Conservation (phyloP, 495 filamentous ascomycete genomes). For the Penicillium steckii region DNA sequence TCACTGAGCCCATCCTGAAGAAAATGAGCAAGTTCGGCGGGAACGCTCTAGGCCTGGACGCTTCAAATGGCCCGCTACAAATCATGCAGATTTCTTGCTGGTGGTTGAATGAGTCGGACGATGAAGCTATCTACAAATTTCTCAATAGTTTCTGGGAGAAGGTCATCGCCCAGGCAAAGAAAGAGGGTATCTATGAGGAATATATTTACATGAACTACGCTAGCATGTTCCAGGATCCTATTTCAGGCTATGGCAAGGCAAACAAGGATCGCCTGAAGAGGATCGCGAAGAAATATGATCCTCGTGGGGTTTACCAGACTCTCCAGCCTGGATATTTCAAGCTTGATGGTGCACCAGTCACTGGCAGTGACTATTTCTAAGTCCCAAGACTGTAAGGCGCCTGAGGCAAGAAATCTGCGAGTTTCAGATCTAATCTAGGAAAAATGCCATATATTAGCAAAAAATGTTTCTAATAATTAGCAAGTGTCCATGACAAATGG, state of each 20-base stretch:
- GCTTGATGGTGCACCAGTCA: constrained; percentile 24
- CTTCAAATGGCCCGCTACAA: constrained; percentile 35
- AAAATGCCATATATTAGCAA: too few species aligned
- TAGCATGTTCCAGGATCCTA: constrained; percentile 34
- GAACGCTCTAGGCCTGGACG: constrained; percentile 52
- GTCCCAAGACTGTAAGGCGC: too few species aligned
- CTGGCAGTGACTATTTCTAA: too few species aligned
- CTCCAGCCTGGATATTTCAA: constrained; percentile 46
- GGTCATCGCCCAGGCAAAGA: constrained; percentile 35
- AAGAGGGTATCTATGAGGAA: constrained; percentile 39
- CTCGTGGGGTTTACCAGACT: constrained; percentile 32
- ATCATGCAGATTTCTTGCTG: constrained; percentile 34
- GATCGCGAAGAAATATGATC: constrained; percentile 39
- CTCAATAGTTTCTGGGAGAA: constrained; percentile 17
- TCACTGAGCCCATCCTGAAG: constrained; percentile 37
- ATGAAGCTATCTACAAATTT: constrained; percentile 23
- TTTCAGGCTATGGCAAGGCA: constrained; percentile 35
- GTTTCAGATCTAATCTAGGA: too few species aligned
- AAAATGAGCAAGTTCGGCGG: constrained; percentile 45
- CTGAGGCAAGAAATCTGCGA: too few species aligned
- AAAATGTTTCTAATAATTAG: too few species aligned
- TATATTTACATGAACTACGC: constrained; percentile 61
- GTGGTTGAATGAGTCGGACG: constrained; percentile 36
- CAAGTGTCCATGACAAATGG: too few species aligned
- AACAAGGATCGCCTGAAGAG: constrained; percentile 32